A percentile compares a stretch with the other conserved stretches of the same genome.
These are phyloP conservation scores for Populus davidiana DNA, from an alignment of 345 rosid species.

Conservation along the genomic window DNA sequence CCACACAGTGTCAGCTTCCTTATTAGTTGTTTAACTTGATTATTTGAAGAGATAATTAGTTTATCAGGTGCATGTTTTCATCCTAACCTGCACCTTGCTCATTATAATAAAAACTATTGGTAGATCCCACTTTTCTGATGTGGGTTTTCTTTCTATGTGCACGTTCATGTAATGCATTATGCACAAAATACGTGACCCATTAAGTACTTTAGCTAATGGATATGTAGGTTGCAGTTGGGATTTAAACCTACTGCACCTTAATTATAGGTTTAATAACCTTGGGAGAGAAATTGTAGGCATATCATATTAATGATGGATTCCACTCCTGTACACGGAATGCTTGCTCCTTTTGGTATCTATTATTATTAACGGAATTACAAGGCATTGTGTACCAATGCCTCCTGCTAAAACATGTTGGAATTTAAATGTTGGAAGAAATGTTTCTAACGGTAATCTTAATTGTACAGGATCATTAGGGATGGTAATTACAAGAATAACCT, in stretches of 20 bases:
- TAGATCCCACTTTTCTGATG: conserved; percentile 1
- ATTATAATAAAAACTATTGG: not conserved
- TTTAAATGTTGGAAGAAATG: not conserved
- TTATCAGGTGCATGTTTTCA: not conserved
- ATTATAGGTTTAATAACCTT: not conserved
- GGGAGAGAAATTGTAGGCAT: not conserved
- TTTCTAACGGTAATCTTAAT: not conserved
- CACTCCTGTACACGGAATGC: not conserved
- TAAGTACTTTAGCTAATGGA: not conserved
- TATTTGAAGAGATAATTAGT: not conserved
- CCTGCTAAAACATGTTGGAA: not conserved
- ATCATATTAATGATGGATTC: not conserved
- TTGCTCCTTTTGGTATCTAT: not conserved
- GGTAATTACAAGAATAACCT: not conserved
- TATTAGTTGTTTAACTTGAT: not conserved
- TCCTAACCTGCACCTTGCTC: not conserved
- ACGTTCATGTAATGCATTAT: not conserved
- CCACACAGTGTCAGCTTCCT: too few relatives aligned
- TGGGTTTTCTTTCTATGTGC: not conserved
- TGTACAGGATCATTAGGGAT: not conserved
- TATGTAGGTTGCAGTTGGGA: not conserved
- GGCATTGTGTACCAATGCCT: not conserved
- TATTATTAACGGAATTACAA: not conserved
- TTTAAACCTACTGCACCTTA: not conserved
- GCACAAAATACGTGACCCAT: not conserved